Evolutionary conservation across 495 filamentous ascomycete species (phyloP), one percentile per base, ranked within the genome.

Genomic region (Thermothielavioides terrestris): DNA sequence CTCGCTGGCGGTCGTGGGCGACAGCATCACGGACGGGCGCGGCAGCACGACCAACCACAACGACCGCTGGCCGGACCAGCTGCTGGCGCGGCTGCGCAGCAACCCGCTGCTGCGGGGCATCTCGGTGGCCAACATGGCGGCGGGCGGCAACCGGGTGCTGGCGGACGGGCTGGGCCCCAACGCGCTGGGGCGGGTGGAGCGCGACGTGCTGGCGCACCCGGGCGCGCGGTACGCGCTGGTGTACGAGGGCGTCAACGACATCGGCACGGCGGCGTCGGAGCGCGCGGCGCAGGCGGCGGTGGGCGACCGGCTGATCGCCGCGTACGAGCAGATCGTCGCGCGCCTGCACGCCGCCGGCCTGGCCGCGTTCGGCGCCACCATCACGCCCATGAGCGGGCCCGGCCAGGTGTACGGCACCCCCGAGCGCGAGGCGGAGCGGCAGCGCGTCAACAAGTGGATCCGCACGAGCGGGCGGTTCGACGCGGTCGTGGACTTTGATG

Each of bases 171-270:
- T 78, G 0, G 83, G 82, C 7, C 80, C 81, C 12, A 77, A 72
- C 47, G 73, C 76, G 6, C 61, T 81, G n/a, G 65, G 67, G 28
- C 71, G 83, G 6, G 53, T 83, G 37, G 78, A 81, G 47, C 66
- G 82, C 10, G 83, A 86, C 50, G 70, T 81, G 1, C 62, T 85
- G 11, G 63, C 76, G 0, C 78, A 78, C 12, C 61, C 71, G 0
- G 68, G 68, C 11, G 69, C 82, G 10, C 55, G 62, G 50, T 82
- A 77, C 55, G 74, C 67, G 17, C 66, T 85, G 50, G 62, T 85
- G 21, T 84, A 81, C 62, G 74, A 79, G 55, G 83, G 83, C 20
- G 78, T 86, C 17, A 86, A 86, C 62, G 83, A 85, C 58, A 38
- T 73, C 48, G 82, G 83, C 23, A 70, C 67, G 4, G 77, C 74